These are phyloP conservation scores for Russula vinacea DNA, from an alignment of 768 basidiomycete genomes.

Conservation along the genomic window DNA sequence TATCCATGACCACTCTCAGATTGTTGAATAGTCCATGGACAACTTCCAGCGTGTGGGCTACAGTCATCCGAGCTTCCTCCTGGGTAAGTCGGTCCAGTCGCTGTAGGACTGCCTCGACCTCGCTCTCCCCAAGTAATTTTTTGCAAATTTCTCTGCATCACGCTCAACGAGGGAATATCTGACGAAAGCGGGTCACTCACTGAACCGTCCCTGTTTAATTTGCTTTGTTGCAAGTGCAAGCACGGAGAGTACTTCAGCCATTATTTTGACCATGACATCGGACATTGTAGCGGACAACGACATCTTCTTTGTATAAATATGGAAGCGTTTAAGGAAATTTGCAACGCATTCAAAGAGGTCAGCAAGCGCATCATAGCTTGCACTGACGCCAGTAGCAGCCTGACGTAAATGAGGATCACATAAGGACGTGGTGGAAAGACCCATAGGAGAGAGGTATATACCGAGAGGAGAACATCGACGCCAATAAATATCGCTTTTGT, in stretches of 20 bases:
- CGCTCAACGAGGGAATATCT: not conserved
- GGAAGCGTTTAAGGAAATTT: not conserved
- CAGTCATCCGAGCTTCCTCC: not conserved
- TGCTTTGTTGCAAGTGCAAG: not conserved
- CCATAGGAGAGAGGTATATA: no score
- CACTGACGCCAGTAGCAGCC: not conserved
- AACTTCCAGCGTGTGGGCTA: not conserved
- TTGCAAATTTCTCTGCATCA: conserved; percentile 1
- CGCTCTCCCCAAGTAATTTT: not conserved
- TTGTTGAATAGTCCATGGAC: not conserved
- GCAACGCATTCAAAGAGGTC: not conserved
- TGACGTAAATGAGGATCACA: not conserved
- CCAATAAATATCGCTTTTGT: not conserved
- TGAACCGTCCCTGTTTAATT: not conserved
- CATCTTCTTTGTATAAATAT: not conserved
- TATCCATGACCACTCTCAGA: not conserved
- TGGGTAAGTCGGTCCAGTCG: not conserved
- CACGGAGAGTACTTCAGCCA: not conserved
- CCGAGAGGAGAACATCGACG: not conserved
- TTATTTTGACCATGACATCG: not conserved
- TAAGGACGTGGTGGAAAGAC: not conserved
- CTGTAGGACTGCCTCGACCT: not conserved
- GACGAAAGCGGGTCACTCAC: not conserved
- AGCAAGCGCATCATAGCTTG: not conserved
- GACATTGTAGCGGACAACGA: not conserved